Percentiles rank a stretch among this genome's conserved stretches.
These are phyloP conservation scores for Amphibolis antarctica DNA, from an alignment of 106 monocot species.

Conservation along the genomic window DNA sequence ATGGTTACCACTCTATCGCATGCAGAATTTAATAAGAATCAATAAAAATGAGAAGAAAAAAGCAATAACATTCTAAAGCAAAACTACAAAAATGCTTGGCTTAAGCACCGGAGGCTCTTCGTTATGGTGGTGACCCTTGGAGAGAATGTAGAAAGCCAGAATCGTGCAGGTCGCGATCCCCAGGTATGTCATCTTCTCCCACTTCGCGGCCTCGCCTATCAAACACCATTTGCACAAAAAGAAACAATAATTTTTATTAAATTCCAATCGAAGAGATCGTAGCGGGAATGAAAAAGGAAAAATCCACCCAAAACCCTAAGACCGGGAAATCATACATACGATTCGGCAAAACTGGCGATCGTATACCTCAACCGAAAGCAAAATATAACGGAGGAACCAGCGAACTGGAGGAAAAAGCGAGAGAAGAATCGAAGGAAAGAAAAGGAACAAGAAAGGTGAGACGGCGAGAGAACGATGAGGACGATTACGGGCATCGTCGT, in stretches of 20 bases:
- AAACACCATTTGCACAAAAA: background rate
- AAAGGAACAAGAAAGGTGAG: too few relatives aligned
- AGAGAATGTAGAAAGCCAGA: conserved; percentile 38
- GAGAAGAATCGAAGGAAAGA: background rate
- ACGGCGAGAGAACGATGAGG: background rate
- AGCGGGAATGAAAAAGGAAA: too few relatives aligned
- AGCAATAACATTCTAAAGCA: background rate
- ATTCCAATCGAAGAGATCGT: background rate
- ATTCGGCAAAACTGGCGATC: too few relatives aligned
- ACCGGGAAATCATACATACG: too few relatives aligned
- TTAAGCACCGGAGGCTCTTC: conserved; percentile 42
- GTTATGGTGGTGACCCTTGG: conserved; percentile 41
- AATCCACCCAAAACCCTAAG: too few relatives aligned
- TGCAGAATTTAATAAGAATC: background rate
- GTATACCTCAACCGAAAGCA: background rate
- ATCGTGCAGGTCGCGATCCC: conserved; percentile 49
- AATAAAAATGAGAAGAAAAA: background rate
- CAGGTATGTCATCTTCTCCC: conserved; percentile 71
- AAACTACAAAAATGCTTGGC: background rate
- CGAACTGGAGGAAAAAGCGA: background rate
- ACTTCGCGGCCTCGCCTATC: conserved; percentile 58
- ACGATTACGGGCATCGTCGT: background rate
- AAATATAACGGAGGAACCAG: too few relatives aligned
- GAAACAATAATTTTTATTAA: background rate
- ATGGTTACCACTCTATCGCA: too few relatives aligned